A percentile compares a stretch with the other conserved stretches of the same genome.
Evolutionary conservation across 306 rosid genomes (phyloP).

Genomic region (Fagus sylvatica): DNA sequence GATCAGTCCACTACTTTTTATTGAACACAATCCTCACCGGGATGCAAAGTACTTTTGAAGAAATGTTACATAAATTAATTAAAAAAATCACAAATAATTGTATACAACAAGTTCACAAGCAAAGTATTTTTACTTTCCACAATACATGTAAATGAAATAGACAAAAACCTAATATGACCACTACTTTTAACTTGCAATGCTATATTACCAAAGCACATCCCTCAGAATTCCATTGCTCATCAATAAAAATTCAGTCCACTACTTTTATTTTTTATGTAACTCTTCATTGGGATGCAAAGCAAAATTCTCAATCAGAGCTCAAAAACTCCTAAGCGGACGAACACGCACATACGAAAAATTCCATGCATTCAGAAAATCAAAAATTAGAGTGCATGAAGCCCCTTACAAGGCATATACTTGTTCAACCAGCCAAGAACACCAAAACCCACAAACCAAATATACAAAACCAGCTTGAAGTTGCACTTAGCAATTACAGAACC

Average conservation of each 20-base stretch:
- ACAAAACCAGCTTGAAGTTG: background rate
- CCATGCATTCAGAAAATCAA: background rate
- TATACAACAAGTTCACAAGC: background rate
- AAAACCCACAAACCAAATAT: background rate
- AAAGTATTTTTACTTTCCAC: background rate
- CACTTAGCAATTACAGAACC: background rate
- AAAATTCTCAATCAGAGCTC: background rate
- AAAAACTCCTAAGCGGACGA: background rate
- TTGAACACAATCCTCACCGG: too few species aligned
- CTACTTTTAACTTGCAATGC: background rate
- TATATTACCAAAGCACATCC: constrained; percentile 24
- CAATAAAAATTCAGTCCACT: constrained; percentile 61
- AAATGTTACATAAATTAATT: too few species aligned
- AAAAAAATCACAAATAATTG: too few species aligned
- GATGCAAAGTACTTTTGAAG: too few species aligned
- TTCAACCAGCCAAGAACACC: background rate
- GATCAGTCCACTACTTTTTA: too few species aligned
- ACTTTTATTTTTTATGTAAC: constrained; percentile 34
- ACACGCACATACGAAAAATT: background rate
- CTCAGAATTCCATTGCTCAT: constrained; percentile 46
- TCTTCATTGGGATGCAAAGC: constrained; percentile 41
- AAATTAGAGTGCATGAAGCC: background rate
- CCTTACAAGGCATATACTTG: background rate
- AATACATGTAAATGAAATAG: background rate
- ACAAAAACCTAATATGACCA: background rate